These are phyloP conservation scores for Usnea hakonensis DNA, from an alignment of 495 filamentous ascomycete species.

Conservation along the genomic window DNA sequence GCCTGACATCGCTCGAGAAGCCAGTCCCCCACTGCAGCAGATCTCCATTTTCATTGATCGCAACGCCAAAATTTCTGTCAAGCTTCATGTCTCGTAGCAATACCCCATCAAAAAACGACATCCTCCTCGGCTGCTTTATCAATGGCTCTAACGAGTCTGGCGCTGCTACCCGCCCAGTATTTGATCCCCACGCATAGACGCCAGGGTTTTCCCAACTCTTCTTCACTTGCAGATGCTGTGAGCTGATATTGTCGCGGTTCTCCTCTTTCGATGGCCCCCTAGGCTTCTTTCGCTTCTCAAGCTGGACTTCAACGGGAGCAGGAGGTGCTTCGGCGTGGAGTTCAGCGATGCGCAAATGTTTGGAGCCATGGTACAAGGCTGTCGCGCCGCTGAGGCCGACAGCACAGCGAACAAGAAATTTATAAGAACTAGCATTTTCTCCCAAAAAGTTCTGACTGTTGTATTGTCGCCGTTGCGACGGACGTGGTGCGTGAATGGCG, in stretches of 20 bases:
- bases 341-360: constrained; percentile 14
- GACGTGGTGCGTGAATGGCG: not conserved
- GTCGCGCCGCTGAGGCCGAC: constrained; percentile 13
- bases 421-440: not conserved
- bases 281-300: constrained; percentile 51
- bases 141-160: constrained; percentile 68
- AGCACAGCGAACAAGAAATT: not conserved
- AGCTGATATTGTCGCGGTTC: constrained; percentile 61
- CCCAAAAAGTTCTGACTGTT: not conserved
- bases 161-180: constrained; percentile 74
- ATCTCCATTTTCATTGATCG: constrained; percentile 81
- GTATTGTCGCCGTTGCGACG: constrained; percentile 11
- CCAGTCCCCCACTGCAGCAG: constrained; percentile 85
- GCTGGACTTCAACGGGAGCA: constrained; percentile 42
- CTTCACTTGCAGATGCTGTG: constrained; percentile 77
- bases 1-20: constrained; percentile 50
- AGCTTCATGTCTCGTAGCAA: constrained; percentile 84
- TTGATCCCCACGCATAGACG: constrained; percentile 89
- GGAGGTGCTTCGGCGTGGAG: constrained; percentile 43
- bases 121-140: constrained; percentile 71
- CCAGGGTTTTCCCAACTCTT: constrained; percentile 83
- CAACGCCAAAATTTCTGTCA: constrained; percentile 74
- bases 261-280: constrained; percentile 52
- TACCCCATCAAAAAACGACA: constrained; percentile 77
- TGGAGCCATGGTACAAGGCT: constrained; percentile 14